A percentile compares a stretch with the other conserved stretches of the same genome.
These are phyloP conservation scores for Paramecium pentaurelia DNA, from an alignment of 73 alveolate species.

Conservation along the genomic window DNA sequence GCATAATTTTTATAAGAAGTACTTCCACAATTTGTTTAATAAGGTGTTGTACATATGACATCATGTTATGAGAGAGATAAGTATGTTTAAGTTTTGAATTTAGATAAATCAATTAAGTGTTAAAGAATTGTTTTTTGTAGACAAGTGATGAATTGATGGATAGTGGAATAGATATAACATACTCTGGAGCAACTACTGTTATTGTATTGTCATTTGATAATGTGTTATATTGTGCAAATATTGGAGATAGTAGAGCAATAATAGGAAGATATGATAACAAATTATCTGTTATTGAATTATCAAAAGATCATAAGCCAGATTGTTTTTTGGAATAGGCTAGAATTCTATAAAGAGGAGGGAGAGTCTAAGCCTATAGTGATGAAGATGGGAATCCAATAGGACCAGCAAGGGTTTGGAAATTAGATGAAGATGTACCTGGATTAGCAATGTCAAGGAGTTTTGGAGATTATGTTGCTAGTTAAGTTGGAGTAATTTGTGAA, in stretches of 20 bases:
- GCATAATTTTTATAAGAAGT: slow-evolving; percentile 45
- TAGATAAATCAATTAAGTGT: not conserved
- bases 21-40: slow-evolving; percentile 3
- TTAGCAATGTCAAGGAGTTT: slow-evolving; percentile 81
- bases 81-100: not conserved
- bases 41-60: slow-evolving; percentile 4
- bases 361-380: slow-evolving; percentile 85
- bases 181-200: slow-evolving; percentile 66
- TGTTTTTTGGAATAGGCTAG: slow-evolving; percentile 87
- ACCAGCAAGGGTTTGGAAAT: slow-evolving; percentile 81
- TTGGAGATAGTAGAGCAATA: slow-evolving; percentile 70
- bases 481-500: slow-evolving; percentile 73
- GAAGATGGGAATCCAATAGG: slow-evolving; percentile 69
- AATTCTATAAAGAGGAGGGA: slow-evolving; percentile 83
- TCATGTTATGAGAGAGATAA: slow-evolving; percentile 47
- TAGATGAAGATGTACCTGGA: slow-evolving; percentile 82
- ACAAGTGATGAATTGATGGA: slow-evolving; percentile 54
- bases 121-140: slow-evolving; percentile 17
- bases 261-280: slow-evolving; percentile 30
- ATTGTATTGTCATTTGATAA: slow-evolving; percentile 58
- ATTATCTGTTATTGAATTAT: slow-evolving; percentile 40
- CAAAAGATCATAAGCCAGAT: slow-evolving; percentile 92
- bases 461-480: slow-evolving; percentile 81
- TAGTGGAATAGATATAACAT: slow-evolving; percentile 62
- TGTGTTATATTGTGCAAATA: slow-evolving; percentile 63